Evolutionary conservation across 2,329 filamentous ascomycete species (phyloP).

Genomic region (Arthrinium puccinioides): DNA sequence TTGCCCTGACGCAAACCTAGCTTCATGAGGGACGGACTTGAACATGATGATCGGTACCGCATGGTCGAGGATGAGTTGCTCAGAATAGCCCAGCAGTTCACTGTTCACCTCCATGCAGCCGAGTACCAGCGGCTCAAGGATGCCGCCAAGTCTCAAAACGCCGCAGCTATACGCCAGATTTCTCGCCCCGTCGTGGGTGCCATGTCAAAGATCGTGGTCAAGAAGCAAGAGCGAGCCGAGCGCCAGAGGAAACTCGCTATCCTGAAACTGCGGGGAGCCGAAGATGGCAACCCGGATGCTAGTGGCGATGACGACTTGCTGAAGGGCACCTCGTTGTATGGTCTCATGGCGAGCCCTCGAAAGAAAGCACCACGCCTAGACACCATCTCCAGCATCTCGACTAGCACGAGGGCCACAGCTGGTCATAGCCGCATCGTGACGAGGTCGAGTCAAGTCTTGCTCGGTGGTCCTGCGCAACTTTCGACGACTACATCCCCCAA

Average conservation of each 20-base stretch:
- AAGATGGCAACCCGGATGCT: constrained; percentile 19
- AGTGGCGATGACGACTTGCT: constrained; percentile 18
- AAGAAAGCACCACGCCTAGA: constrained; percentile 17
- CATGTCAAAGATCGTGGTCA: constrained; percentile 27
- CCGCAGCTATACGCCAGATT: constrained; percentile 41
- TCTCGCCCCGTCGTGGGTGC: constrained; percentile 42
- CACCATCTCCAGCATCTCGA: constrained; percentile 9
- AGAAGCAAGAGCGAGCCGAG: constrained; percentile 26
- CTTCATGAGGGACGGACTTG: constrained; percentile 57
- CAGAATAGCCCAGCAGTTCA: constrained; percentile 60
- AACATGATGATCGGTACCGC: constrained; percentile 64
- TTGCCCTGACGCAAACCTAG: constrained; percentile 27
- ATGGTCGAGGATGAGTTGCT: constrained; percentile 83
- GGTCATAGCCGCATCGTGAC: constrained; percentile 16
- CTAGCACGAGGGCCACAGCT: constrained; percentile 17
- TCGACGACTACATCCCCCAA: neutral
- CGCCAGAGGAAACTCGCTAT: constrained; percentile 21
- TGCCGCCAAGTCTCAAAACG: constrained; percentile 46
- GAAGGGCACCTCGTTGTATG: constrained; percentile 27
- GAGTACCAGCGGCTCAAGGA: constrained; percentile 62
- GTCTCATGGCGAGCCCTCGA: constrained; percentile 35
- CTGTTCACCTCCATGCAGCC: constrained; percentile 67
- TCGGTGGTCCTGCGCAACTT: too few species aligned
- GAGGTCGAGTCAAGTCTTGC: neutral
- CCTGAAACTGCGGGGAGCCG: constrained; percentile 14